Evolutionary conservation across 1,284 basidiomycete genomes (phyloP).

Genomic region (Irpex rosettiformis): DNA sequence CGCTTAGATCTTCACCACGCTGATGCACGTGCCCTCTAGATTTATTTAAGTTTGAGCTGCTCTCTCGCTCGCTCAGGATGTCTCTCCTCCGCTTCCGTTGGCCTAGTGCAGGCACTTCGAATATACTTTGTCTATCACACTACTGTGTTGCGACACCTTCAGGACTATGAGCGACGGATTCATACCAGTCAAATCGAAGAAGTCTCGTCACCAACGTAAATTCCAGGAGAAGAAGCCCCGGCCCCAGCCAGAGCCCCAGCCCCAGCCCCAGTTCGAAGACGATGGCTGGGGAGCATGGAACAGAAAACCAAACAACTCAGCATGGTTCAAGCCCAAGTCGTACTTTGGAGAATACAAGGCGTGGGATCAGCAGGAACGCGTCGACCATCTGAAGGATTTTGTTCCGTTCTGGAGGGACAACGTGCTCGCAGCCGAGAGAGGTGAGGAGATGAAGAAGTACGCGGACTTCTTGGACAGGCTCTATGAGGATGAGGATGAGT

Average conservation of each 20-base stretch:
- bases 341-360: not conserved
- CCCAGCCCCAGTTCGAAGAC: not conserved
- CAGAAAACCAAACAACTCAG: not conserved
- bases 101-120: not conserved
- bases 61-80: no score
- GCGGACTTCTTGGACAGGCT: constrained; percentile 12
- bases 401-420: constrained; percentile 18
- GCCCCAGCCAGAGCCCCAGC: not conserved
- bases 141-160: not conserved
- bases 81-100: not conserved
- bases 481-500: constrained; percentile 7
- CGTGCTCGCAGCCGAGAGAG: constrained; percentile 15
- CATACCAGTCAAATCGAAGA: constrained; percentile 3
- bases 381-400: constrained; percentile 9
- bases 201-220: not conserved
- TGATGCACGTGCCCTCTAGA: no score
- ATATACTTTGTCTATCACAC: not conserved
- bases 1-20: no score
- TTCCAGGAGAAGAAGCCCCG: not conserved
- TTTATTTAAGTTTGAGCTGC: no score
- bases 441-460: constrained; percentile 11
- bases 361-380: constrained; percentile 10
- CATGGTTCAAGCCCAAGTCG: not conserved
- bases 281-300: not conserved
- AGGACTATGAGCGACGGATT: constrained; percentile 6